Conservation (phyloP, 495 filamentous ascomycete genomes). For the Aspergillus sclerotioniger region DNA sequence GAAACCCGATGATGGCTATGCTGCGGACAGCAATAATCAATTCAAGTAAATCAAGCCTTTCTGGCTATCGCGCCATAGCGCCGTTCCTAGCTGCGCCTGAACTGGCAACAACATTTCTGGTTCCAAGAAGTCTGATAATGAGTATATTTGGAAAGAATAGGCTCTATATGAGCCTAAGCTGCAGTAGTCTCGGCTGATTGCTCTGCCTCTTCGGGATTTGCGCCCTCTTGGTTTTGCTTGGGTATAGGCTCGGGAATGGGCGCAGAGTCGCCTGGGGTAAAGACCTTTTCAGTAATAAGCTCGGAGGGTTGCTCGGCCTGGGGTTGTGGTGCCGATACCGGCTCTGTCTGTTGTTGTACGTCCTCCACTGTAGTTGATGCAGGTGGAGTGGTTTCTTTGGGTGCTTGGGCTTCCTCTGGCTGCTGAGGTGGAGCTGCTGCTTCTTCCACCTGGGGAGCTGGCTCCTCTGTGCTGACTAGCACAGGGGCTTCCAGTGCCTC, state of each 20-base stretch:
- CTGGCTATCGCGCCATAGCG: not conserved
- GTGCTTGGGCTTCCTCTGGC: not conserved
- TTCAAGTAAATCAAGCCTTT: not conserved
- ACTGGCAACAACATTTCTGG: not conserved
- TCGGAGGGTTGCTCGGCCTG: not conserved
- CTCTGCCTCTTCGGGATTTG: constrained; percentile 2
- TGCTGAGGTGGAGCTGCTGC: not conserved
- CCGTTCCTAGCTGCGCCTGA: not conserved
- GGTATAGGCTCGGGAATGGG: not conserved
- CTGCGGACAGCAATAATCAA: not conserved
- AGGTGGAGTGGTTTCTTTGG: not conserved
- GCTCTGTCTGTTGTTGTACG: constrained; percentile 2
- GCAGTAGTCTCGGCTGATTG: not conserved
- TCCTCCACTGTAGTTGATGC: not conserved
- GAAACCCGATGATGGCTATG: not conserved
- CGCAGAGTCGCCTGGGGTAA: not conserved
- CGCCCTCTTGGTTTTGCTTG: not conserved
- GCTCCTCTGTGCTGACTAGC: constrained; percentile 1
- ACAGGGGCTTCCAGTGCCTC: constrained; percentile 5
- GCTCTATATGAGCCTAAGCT: not conserved
- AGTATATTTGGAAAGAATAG: not conserved
- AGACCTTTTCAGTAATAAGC: not conserved
- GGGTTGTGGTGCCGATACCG: constrained; percentile 5
- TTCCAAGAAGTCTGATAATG: not conserved
- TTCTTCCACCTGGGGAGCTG: not conserved